Evolutionary conservation across 106 monocot genomes (phyloP).

Genomic region (Agapanthus africanus): DNA sequence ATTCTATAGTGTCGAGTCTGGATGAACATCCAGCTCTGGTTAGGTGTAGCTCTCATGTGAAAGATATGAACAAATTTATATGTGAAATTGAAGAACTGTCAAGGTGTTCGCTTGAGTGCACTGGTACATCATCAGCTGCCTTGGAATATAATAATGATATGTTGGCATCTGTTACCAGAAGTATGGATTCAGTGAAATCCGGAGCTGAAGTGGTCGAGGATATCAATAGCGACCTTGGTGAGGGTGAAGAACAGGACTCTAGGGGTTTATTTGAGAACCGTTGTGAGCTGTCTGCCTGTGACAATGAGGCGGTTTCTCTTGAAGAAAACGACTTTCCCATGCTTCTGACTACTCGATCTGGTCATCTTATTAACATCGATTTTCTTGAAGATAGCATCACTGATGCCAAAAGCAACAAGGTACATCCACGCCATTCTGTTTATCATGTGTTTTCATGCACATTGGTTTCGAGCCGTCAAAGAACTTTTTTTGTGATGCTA

Average conservation of each 20-base stretch:
- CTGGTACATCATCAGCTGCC: background rate
- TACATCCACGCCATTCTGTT: no score
- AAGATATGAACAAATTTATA: no score
- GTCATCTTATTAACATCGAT: constrained; percentile 40
- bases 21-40: no score
- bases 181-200: background rate
- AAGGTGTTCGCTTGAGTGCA: background rate
- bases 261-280: background rate
- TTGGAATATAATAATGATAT: background rate
- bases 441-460: no score
- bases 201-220: background rate
- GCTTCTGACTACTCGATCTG: constrained; percentile 19
- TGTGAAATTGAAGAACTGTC: no score
- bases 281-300: background rate
- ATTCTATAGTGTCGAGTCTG: no score
- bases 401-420: constrained; percentile 67
- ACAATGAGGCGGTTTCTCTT: background rate
- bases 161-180: background rate
- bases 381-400: constrained; percentile 40
- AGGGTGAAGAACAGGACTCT: background rate
- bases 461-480: no score
- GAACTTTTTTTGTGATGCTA: no score
- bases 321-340: background rate
- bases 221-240: background rate
- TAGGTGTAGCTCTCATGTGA: no score